phyloP scores from a whole-genome alignment of 768 basidiomycete genomes.

The Polyporus arcularius region DNA sequence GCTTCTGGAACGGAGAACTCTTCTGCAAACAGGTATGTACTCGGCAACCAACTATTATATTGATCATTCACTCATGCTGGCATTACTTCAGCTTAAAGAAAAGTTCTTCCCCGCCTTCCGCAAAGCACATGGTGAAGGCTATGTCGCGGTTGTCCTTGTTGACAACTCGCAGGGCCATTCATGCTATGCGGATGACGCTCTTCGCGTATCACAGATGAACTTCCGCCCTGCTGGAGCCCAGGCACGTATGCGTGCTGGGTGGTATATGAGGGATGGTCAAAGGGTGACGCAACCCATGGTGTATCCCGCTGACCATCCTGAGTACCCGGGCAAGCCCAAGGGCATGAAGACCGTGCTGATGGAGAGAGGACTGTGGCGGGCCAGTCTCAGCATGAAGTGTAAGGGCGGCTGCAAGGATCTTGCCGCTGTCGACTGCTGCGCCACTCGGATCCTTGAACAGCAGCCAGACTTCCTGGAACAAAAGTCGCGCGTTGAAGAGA shows the following conservation, averaged over 20 bases:
- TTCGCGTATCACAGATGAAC: slow-evolving; percentile 39
- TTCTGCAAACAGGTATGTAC: slow-evolving; percentile 34
- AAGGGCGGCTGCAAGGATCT: not conserved
- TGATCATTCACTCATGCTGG: not conserved
- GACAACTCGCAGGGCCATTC: slow-evolving; percentile 46
- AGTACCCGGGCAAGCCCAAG: slow-evolving; percentile 31
- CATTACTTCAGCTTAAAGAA: slow-evolving; percentile 16
- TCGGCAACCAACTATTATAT: not conserved
- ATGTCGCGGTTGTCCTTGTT: slow-evolving; percentile 40
- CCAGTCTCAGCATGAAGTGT: slow-evolving; percentile 9
- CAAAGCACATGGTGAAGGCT: slow-evolving; percentile 20
- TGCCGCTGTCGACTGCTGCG: slow-evolving; percentile 29
- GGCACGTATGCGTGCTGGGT: slow-evolving; percentile 31
- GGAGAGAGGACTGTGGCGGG: slow-evolving; percentile 30
- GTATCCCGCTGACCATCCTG: slow-evolving; percentile 36
- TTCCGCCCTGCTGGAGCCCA: slow-evolving; percentile 42
- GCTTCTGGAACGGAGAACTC: slow-evolving; percentile 38
- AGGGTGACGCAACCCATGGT: slow-evolving; percentile 36
- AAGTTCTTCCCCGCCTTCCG: slow-evolving; percentile 27
- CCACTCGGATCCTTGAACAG: slow-evolving; percentile 26
- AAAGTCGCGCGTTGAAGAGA: not conserved
- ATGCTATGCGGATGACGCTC: slow-evolving; percentile 39
- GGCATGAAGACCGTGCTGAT: slow-evolving; percentile 34
- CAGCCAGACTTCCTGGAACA: slow-evolving; percentile 29
- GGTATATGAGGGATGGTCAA: slow-evolving; percentile 29